phyloP scores from a whole-genome alignment of 2,329 filamentous ascomycete species.

The Fusarium sp. region DNA sequence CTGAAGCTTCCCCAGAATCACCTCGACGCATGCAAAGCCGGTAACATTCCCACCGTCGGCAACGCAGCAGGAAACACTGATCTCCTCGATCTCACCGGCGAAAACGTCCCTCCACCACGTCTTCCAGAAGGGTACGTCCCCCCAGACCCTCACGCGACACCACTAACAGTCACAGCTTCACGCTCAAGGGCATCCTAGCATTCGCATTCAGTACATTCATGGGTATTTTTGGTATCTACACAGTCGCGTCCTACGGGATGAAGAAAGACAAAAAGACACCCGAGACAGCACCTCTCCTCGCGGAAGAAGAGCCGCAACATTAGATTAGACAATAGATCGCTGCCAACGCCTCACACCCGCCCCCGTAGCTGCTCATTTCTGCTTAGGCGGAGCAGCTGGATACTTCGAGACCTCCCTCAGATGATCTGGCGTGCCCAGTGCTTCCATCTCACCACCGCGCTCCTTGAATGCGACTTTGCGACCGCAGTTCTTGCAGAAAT shows the following conservation, averaged over 20 bases:
- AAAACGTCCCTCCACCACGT: constrained; percentile 64
- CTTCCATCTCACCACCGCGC: constrained; percentile 26
- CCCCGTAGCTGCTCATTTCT: neutral
- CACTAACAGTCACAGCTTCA: constrained; percentile 61
- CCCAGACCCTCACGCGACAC: neutral
- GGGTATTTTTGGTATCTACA: constrained; percentile 74
- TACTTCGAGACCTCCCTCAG: constrained; percentile 40
- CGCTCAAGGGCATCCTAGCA: constrained; percentile 75
- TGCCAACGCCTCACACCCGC: constrained; percentile 1
- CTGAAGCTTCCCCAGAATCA: constrained; percentile 70
- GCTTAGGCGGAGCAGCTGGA: constrained; percentile 11
- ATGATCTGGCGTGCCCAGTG: constrained; percentile 43
- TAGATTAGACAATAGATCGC: constrained; percentile 17
- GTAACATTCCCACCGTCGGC: constrained; percentile 63
- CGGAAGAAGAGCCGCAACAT: constrained; percentile 2
- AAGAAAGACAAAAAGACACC: constrained; percentile 27
- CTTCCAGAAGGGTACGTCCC: constrained; percentile 69
- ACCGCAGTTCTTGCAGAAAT: constrained; percentile 41
- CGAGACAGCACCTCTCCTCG: constrained; percentile 41
- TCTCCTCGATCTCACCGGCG: constrained; percentile 69
- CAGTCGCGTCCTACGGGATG: constrained; percentile 73
- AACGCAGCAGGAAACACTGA: constrained; percentile 82
- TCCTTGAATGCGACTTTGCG: constrained; percentile 40
- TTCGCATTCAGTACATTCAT: constrained; percentile 76
- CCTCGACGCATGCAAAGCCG: constrained; percentile 66